Conservation (phyloP, 495 filamentous ascomycete species). For the Penicillium lagena region DNA sequence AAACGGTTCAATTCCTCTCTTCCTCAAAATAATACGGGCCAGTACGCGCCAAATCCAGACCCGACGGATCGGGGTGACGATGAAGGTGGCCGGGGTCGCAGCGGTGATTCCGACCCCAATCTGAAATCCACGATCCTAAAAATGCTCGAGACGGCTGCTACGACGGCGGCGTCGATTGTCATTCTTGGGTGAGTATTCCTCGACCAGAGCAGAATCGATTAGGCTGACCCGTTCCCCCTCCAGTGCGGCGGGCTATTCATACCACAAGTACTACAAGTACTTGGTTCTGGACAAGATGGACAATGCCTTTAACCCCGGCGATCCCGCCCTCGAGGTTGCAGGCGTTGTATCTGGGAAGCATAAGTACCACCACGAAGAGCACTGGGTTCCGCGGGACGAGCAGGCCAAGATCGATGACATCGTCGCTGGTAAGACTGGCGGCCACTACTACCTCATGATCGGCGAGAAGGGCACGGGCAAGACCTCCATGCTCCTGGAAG, state of each 20-base stretch:
- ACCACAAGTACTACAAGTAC: slow-evolving; percentile 84
- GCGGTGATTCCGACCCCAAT: slow-evolving; percentile 25
- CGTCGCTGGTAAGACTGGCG: slow-evolving; percentile 57
- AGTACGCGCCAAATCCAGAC: slow-evolving; percentile 15
- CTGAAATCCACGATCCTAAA: slow-evolving; percentile 55
- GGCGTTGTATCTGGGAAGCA: slow-evolving; percentile 56
- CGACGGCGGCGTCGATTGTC: slow-evolving; percentile 77
- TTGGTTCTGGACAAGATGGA: slow-evolving; percentile 84
- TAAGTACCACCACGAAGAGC: slow-evolving; percentile 49
- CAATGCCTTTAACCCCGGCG: slow-evolving; percentile 86
- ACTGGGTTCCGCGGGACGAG: slow-evolving; percentile 80
- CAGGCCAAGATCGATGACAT: slow-evolving; percentile 74
- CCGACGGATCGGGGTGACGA: slow-evolving; percentile 31
- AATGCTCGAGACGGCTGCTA: slow-evolving; percentile 79
- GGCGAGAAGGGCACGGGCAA: slow-evolving; percentile 97
- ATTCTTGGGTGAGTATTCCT: slow-evolving; percentile 62
- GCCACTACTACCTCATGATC: slow-evolving; percentile 89
- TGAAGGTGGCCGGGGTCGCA: slow-evolving; percentile 11
- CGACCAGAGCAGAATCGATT: neutral
- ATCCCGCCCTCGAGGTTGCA: slow-evolving; percentile 85
- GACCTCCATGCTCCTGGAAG: slow-evolving; percentile 88
- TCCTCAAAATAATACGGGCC: slow-evolving; percentile 17
- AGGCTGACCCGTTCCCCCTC: slow-evolving; percentile 9
- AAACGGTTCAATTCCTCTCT: slow-evolving; percentile 22
- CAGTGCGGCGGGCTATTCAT: slow-evolving; percentile 72